These are phyloP conservation scores for Dactylonectria macrodidyma DNA, from an alignment of 2,329 filamentous ascomycete species.

Conservation along the genomic window DNA sequence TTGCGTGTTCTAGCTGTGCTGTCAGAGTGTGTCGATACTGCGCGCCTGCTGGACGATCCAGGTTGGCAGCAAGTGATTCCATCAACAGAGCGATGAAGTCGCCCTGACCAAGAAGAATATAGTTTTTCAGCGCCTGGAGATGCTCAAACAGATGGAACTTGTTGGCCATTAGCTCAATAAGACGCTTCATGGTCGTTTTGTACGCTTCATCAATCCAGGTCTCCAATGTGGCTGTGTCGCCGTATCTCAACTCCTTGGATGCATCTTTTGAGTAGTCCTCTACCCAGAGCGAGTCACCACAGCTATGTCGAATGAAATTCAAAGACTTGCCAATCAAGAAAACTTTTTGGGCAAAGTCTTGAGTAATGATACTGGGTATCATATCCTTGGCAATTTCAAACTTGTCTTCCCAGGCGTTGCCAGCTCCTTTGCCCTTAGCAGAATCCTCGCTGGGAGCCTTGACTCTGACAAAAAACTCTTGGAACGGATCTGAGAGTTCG, in stretches of 20 bases:
- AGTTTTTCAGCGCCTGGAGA: constrained; percentile 91
- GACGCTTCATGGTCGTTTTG: constrained; percentile 95
- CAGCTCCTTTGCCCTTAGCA: constrained; percentile 73
- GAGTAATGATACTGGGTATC: constrained; percentile 93
- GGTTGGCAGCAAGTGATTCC: constrained; percentile 93
- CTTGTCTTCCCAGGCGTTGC: constrained; percentile 98
- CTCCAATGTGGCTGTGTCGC: constrained; percentile 92
- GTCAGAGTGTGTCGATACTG: constrained; percentile 98
- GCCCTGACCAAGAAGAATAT: constrained; percentile 93
- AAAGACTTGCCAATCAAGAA: constrained; percentile 98
- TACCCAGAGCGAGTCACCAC: constrained; percentile 94
- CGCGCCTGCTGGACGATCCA: constrained; percentile 95
- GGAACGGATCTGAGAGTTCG: constrained; percentile 95
- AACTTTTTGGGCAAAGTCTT: constrained; percentile 95
- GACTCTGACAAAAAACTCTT: constrained; percentile 95
- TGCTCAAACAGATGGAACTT: constrained; percentile 98
- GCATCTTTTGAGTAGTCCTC: constrained; percentile 94
- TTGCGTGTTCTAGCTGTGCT: constrained; percentile 97
- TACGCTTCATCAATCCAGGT: constrained; percentile 97
- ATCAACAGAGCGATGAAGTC: constrained; percentile 98
- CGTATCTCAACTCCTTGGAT: constrained; percentile 92
- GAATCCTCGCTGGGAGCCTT: constrained; percentile 71
- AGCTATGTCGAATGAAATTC: constrained; percentile 98
- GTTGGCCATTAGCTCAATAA: constrained; percentile 93
- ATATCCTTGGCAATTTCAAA: constrained; percentile 88